Evolutionary conservation across 345 rosid genomes (phyloP).

Genomic region (Camelina sativa): DNA sequence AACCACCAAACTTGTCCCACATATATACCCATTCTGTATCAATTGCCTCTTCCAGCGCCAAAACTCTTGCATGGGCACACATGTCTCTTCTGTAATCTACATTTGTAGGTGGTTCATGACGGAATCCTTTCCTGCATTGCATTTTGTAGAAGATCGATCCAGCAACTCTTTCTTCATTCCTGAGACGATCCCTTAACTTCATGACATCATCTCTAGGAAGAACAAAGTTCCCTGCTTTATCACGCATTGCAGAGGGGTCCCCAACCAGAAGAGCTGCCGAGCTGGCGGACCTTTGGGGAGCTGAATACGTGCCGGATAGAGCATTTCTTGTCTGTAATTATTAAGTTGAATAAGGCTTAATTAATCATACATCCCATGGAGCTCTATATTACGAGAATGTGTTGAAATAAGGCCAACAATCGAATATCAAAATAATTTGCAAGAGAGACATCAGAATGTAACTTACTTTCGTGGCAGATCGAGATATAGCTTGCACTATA

Average conservation of each 20-base stretch:
- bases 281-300: constrained; percentile 99
- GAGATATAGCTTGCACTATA: constrained; percentile 91
- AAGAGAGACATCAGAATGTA: constrained; percentile 26
- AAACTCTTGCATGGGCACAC: constrained; percentile 98
- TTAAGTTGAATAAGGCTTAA: constrained; percentile 18
- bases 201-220: constrained; percentile 99
- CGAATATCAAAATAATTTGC: constrained; percentile 2
- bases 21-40: constrained; percentile 99
- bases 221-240: constrained; percentile 93
- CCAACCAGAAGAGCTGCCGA: constrained; percentile 98
- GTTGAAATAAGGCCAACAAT: constrained; percentile 23
- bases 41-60: constrained; percentile 98
- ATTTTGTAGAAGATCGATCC: constrained; percentile 77
- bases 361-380: constrained; percentile 22
- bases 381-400: constrained; percentile 18
- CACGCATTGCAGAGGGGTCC: constrained; percentile 92
- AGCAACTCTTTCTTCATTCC: constrained; percentile 86
- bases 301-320: constrained; percentile 97
- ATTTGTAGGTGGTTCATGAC: constrained; percentile 61
- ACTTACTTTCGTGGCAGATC: constrained; percentile 97
- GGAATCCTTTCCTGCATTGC: constrained; percentile 62
- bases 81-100: constrained; percentile 90
- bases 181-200: constrained; percentile 95
- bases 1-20: constrained; percentile 99
- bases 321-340: constrained; percentile 93